phyloP scores from a whole-genome alignment of 345 rosid genomes.

The Salix dunnii region DNA sequence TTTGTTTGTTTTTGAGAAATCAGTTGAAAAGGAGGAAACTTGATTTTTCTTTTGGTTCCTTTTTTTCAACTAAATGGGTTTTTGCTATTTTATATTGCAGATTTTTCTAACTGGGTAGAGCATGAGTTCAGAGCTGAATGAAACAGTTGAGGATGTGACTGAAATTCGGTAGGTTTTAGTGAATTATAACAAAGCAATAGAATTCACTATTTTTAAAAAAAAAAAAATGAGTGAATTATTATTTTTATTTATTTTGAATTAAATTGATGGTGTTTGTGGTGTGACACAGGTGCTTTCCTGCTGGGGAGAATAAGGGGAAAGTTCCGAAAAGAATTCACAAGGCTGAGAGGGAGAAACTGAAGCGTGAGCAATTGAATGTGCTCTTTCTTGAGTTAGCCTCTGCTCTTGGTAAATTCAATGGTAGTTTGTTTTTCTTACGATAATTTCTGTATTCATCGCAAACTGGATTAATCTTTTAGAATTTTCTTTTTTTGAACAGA shows the following conservation, averaged over 20 bases:
- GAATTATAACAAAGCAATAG: not conserved
- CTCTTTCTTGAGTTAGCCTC: slow-evolving; percentile 71
- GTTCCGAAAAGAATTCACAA: slow-evolving; percentile 78
- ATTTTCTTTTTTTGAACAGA: slow-evolving; percentile 39
- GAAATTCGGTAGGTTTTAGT: not conserved
- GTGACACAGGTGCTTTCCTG: slow-evolving; percentile 39
- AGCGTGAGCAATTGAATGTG: slow-evolving; percentile 92
- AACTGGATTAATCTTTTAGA: not conserved
- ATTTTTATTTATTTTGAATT: not conserved
- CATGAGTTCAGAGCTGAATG: not conserved
- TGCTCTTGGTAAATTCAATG: slow-evolving; percentile 57
- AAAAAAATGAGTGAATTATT: not conserved
- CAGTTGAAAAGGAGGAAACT: not conserved
- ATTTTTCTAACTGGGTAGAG: not conserved
- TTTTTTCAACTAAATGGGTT: not conserved
- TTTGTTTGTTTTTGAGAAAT: not conserved
- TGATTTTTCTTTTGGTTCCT: not conserved
- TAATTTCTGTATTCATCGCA: not conserved
- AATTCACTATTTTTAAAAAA: not conserved
- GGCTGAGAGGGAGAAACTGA: slow-evolving; percentile 86
- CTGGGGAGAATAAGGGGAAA: slow-evolving; percentile 46
- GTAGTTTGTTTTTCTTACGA: not conserved
- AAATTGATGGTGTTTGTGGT: not conserved
- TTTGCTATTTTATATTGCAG: not conserved
- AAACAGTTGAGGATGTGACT: not conserved